Conservation (phyloP, 768 basidiomycete species). For the Mycena belliarum region DNA sequence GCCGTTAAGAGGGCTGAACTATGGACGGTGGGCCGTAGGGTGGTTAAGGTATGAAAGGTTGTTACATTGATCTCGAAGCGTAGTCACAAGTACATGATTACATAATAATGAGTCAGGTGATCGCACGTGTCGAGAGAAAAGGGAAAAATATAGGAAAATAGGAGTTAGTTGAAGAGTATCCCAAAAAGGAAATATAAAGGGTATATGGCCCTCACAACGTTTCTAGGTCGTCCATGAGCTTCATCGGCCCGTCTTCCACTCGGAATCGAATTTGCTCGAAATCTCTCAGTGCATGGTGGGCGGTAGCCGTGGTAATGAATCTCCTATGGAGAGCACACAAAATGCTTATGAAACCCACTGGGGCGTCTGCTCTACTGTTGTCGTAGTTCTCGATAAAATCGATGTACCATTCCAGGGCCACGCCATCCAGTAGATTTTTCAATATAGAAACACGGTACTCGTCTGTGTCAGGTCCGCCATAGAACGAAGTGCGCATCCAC, state of each 20-base stretch:
- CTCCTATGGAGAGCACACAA: background rate
- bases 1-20: too few species aligned
- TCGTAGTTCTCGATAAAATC: background rate
- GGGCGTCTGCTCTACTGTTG: background rate
- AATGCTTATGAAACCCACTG: background rate
- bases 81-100: too few species aligned
- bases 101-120: too few species aligned
- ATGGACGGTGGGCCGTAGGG: too few species aligned
- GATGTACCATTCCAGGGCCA: background rate
- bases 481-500: constrained; percentile 7
- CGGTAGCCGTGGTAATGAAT: background rate
- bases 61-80: too few species aligned
- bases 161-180: too few species aligned
- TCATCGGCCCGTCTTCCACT: background rate
- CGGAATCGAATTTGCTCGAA: background rate
- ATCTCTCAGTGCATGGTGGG: background rate
- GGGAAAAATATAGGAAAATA: too few species aligned
- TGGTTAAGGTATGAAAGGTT: too few species aligned
- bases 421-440: background rate
- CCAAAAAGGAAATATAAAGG: too few species aligned
- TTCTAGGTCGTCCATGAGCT: background rate
- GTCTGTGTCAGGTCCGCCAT: background rate
- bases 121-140: too few species aligned
- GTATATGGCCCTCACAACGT: too few species aligned
- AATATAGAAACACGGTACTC: background rate